Conservation (phyloP, 257 asterid species). For the Handroanthus guayacan region DNA sequence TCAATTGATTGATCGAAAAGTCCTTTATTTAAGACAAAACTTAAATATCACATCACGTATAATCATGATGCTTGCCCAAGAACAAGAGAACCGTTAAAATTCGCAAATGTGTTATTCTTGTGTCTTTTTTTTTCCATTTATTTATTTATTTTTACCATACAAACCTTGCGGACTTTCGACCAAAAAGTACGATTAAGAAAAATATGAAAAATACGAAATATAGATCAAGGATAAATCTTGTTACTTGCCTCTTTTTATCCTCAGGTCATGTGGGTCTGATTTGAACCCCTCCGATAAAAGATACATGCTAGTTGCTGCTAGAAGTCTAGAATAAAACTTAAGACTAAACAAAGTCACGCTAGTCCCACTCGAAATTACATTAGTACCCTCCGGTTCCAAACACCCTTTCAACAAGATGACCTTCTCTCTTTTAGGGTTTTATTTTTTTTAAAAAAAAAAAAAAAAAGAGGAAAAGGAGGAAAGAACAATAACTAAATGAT, state of each 20-base stretch:
- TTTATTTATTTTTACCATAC: too few relatives aligned
- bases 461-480: neutral
- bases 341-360: conserved; percentile 10
- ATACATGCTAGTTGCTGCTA: neutral
- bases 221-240: neutral
- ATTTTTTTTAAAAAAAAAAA: too few relatives aligned
- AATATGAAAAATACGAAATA: neutral
- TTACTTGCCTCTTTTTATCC: neutral
- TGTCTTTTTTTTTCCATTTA: too few relatives aligned
- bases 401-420: neutral
- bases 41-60: too few relatives aligned
- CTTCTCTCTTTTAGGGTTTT: neutral
- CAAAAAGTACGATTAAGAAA: neutral
- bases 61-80: too few relatives aligned
- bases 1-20: too few relatives aligned
- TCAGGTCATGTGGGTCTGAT: conserved; percentile 39
- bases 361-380: conserved; percentile 16
- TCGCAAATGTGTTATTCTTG: too few relatives aligned
- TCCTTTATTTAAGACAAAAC: too few relatives aligned
- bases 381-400: conserved; percentile 13
- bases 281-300: conserved; percentile 27
- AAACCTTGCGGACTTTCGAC: neutral
- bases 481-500: too few relatives aligned
- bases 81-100: too few relatives aligned
- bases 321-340: neutral